phyloP scores from a whole-genome alignment of 176 grass and related monocot genomes.

The Oryza longistaminata region DNA sequence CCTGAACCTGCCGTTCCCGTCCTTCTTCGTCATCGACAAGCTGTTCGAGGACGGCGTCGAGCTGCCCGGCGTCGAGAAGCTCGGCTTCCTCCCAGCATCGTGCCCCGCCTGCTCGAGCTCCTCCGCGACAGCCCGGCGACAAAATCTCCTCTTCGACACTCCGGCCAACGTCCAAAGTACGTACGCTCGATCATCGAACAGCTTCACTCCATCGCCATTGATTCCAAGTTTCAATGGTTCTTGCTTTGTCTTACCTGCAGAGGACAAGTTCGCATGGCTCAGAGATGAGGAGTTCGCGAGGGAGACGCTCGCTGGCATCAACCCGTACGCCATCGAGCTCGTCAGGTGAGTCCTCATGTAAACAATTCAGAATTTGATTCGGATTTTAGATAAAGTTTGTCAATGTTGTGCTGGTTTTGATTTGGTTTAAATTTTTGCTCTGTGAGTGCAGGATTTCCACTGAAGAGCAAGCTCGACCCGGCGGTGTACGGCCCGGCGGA shows the following conservation, averaged over 20 bases:
- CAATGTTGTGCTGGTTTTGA: not conserved
- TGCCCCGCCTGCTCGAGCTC: constrained; percentile 44
- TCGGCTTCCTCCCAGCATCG: constrained; percentile 40
- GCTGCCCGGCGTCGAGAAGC: constrained; percentile 30
- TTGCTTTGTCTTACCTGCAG: constrained; percentile 14
- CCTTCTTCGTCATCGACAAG: constrained; percentile 66
- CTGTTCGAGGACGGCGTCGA: constrained; percentile 71
- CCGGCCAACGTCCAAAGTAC: constrained; percentile 61
- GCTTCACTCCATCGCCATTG: no score
- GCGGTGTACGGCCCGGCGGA: constrained; percentile 60
- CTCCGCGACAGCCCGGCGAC: constrained; percentile 37
- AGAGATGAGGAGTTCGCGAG: constrained; percentile 87
- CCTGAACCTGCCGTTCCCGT: constrained; percentile 29
- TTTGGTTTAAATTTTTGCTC: not conserved
- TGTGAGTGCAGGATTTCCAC: constrained; percentile 48
- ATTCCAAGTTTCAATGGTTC: not conserved
- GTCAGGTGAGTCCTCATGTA: constrained; percentile 41
- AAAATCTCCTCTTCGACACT: constrained; percentile 46
- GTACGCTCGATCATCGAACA: not conserved
- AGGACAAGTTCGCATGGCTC: constrained; percentile 78
- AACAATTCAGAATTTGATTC: no score
- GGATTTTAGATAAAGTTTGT: no score
- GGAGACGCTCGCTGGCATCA: constrained; percentile 71
- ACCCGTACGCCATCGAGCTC: constrained; percentile 75
- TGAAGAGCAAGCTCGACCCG: constrained; percentile 76